These are phyloP conservation scores for Toxoplasma gondii DNA, from an alignment of 169 alveolate genomes.

Conservation along the genomic window DNA sequence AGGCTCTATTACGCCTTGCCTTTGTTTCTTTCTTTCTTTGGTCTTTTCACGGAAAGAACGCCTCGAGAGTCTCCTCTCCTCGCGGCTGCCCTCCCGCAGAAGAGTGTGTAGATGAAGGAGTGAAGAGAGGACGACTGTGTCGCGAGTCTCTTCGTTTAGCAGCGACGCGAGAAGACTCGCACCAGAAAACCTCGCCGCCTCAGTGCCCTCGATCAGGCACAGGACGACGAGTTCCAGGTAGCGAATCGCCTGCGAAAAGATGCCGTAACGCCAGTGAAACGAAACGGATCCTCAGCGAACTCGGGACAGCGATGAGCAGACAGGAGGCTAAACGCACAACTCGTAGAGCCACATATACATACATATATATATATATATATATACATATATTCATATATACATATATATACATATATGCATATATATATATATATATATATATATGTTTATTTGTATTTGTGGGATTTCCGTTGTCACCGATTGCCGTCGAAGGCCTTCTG, in stretches of 20 bases:
- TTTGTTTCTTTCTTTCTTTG: neutral
- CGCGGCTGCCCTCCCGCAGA: neutral
- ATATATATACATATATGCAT: neutral
- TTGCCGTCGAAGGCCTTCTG: too few species aligned
- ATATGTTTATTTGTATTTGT: too few species aligned
- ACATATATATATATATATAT: too few species aligned
- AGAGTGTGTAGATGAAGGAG: neutral
- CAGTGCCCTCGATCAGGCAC: neutral
- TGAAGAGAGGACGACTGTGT: neutral
- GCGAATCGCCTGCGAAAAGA: neutral
- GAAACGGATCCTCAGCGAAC: too few species aligned
- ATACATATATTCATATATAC: too few species aligned
- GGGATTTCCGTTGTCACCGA: too few species aligned
- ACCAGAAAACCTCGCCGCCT: neutral
- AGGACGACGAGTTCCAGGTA: conserved; percentile 1
- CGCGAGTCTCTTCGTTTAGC: neutral
- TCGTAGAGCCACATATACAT: too few species aligned
- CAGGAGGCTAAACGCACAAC: too few species aligned
- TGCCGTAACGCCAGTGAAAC: neutral
- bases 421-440: too few species aligned
- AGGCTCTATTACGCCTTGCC: neutral
- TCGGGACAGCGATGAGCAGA: too few species aligned
- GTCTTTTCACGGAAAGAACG: neutral
- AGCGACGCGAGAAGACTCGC: neutral
- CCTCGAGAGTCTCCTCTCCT: neutral